Base-by-base conservation (phyloP, 129 eudicot genomes). In the Helichrysum umbraculigerum region DNA sequence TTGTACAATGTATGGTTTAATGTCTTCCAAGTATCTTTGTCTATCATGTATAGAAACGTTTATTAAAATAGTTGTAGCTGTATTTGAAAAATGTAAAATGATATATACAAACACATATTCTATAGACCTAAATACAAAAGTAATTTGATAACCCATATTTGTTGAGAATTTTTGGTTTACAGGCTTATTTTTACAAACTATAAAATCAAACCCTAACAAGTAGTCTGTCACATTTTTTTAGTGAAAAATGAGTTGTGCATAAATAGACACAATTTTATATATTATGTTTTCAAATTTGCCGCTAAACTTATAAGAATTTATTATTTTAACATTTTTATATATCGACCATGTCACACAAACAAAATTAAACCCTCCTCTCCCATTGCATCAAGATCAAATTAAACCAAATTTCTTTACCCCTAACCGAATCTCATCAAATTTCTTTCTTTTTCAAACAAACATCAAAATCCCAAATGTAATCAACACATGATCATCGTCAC, bases 351-450 rank as follows among this genome's bases (percentile, higher is more conserved):
- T 63, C 63, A 9, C 71, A 62, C 63, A 17, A 34, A 51, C 50
- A 20, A 32, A 32, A 10, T 47, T 47, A 75, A 52, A 34, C 25
- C 19, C 29, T 22, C 41, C 37, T 25, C 15, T 33, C 44, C 52
- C 6, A 41, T 37, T 65, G 68, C 77, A 58, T 73, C 68, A 73
- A 47, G n/a, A 76, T 34, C n/a, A 21, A 73, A 56, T 72, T 70
- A 35, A 66, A 74, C 28, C 32, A 35, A 66, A 74, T 29, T 33
- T 9, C 63, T 8, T 68, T 16, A 54, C 66, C 58, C 64, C 57
- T 20, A 80, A 68, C 58, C 68, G 44, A 78, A 66, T 73, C 70
- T 60, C 83, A 39, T 57, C 75, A 66, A 52, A 73, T 41, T 57
- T 33, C 78, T 0, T 41, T 73, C 11, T 54, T 72, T 73, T 73